Conservation (phyloP, 306 rosid genomes). For the Gleditsia sinensis region DNA sequence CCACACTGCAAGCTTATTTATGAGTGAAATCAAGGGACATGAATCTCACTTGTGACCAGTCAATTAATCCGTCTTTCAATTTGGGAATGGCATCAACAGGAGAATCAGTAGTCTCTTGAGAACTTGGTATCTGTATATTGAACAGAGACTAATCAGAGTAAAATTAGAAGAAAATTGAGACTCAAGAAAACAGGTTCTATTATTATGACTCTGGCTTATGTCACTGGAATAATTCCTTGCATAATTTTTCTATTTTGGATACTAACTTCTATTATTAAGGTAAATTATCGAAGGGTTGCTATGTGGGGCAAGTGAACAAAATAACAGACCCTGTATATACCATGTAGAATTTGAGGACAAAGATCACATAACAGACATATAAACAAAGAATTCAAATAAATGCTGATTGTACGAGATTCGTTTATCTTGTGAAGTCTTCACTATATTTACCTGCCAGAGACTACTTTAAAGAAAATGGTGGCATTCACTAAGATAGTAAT, state of each 20-base stretch:
- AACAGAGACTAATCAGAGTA: slow-evolving; percentile 23
- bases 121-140: slow-evolving; percentile 71
- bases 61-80: slow-evolving; percentile 64
- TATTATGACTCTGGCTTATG: background rate
- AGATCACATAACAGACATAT: background rate
- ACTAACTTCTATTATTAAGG: background rate
- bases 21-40: slow-evolving; percentile 25
- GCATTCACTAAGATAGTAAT: background rate
- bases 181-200: background rate
- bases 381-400: slow-evolving; percentile 11
- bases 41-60: slow-evolving; percentile 81
- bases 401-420: slow-evolving; percentile 2
- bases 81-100: slow-evolving; percentile 74
- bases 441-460: slow-evolving; percentile 13
- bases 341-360: background rate
- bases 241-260: slow-evolving; percentile 16
- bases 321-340: background rate
- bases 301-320: slow-evolving; percentile 10
- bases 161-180: background rate
- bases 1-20: background rate
- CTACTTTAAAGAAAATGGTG: background rate
- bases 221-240: slow-evolving; percentile 10
- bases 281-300: background rate
- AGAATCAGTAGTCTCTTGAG: slow-evolving; percentile 71
- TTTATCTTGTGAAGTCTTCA: background rate